These are phyloP conservation scores for Pharnaceum exiguum DNA, from an alignment of 148 eudicot species.

Conservation along the genomic window DNA sequence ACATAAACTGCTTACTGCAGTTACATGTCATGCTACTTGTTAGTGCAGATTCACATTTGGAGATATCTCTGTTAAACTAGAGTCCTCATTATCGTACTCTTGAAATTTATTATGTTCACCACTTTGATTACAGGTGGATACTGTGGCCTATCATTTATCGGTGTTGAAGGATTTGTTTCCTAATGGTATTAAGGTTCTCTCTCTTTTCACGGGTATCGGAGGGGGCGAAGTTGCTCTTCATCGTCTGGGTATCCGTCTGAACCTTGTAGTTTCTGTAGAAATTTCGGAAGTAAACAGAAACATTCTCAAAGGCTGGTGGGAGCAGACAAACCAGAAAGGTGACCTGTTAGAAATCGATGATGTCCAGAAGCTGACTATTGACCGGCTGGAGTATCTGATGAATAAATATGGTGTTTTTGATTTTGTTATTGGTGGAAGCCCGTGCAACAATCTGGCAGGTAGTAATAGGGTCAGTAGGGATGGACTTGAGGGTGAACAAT, in stretches of 20 bases:
- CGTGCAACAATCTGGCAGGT: constrained; percentile 88
- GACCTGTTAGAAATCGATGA: constrained; percentile 49
- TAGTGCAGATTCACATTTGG: no score
- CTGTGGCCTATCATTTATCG: constrained; percentile 89
- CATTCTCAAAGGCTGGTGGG: constrained; percentile 81
- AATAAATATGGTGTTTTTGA: constrained; percentile 57
- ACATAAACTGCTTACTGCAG: no score
- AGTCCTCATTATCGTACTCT: no score
- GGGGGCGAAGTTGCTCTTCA: constrained; percentile 94
- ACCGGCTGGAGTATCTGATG: constrained; percentile 40
- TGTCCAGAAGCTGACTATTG: constrained; percentile 43
- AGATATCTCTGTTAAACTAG: no score
- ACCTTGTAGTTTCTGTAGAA: constrained; percentile 74
- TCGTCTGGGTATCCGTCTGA: constrained; percentile 61
- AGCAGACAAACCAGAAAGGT: constrained; percentile 81
- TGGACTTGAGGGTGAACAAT: constrained; percentile 81
- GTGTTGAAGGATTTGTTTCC: constrained; percentile 68
- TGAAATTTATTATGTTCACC: no score
- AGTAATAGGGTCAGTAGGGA: constrained; percentile 77
- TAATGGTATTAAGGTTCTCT: constrained; percentile 56
- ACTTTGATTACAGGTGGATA: constrained; percentile 57
- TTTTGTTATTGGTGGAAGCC: constrained; percentile 81
- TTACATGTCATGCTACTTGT: no score
- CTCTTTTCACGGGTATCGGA: constrained; percentile 89
- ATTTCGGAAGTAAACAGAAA: constrained; percentile 71